Evolutionary conservation across 257 asterid species (phyloP).

Genomic region (Nicotiana otophora): DNA sequence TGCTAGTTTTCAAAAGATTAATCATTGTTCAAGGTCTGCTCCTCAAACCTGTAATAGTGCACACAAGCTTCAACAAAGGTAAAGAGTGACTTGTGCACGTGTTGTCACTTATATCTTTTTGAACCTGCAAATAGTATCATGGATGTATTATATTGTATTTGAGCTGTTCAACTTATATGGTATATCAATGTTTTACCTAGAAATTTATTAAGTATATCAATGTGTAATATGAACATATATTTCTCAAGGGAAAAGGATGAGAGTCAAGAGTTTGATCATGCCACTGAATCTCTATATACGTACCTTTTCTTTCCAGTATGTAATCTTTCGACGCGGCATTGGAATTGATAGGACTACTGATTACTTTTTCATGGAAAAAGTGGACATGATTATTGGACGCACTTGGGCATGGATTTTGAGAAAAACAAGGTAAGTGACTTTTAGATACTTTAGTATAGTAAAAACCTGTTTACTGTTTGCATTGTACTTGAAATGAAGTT

Average conservation of each 20-base stretch:
- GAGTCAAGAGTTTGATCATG: slow-evolving; percentile 17
- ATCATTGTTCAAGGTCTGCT: background rate
- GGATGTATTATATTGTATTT: slow-evolving; percentile 3
- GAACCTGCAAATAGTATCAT: background rate
- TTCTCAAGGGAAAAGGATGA: background rate
- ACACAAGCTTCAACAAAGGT: background rate
- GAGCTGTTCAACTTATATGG: slow-evolving; percentile 5
- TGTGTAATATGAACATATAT: background rate
- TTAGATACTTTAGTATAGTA: slow-evolving; percentile 25
- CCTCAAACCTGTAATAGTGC: background rate
- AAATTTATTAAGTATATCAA: background rate
- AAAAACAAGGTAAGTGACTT: slow-evolving; percentile 55
- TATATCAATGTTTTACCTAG: background rate
- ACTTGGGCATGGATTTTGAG: slow-evolving; percentile 77
- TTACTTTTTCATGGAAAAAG: slow-evolving; percentile 92
- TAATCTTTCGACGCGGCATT: slow-evolving; percentile 94
- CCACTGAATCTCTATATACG: slow-evolving; percentile 6
- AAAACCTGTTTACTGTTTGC: background rate
- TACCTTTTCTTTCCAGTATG: slow-evolving; percentile 45
- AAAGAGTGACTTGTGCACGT: background rate
- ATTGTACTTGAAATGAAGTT: slow-evolving; percentile 2
- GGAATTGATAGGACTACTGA: slow-evolving; percentile 85
- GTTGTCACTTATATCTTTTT: background rate
- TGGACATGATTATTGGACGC: slow-evolving; percentile 70
- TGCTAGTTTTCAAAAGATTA: background rate